Evolutionary conservation across 768 basidiomycete species (phyloP), one percentile per base, ranked within the genome.

Genomic region (Tulasnella sp.): DNA sequence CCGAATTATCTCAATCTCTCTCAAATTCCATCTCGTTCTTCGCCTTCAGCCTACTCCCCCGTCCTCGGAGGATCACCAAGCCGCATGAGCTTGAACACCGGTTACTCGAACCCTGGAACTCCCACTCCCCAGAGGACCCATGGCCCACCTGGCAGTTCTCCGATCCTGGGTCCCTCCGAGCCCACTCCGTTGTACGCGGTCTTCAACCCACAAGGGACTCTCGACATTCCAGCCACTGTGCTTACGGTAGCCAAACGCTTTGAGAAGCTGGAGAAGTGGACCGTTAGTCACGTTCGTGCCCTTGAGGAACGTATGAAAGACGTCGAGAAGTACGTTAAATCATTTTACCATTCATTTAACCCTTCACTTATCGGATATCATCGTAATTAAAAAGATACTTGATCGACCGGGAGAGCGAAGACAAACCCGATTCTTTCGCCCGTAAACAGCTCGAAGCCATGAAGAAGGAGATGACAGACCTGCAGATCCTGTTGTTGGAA

Each of bases 241-340:
- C 80, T 94, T 29, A 84, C 86, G 12, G 87, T 94, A 52, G 90
- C 91, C 14, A 86, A 85, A 72, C 87, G 92, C 26, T 94, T 94
- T 73, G 92, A 94, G 79, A 94, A 94, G 78, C 84, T 94, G 14
- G 92, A 94, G 78, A 90, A 90, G 75, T 94, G 92, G 92, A 90
- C 92, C 0, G 91, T 94, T 2, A 88, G 90, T 6, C 92, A 94
- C 76, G 91, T 93, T 2, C 88, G 92, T 69, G 92, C 92, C 1
- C 81, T 94, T n/a, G 92, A 94, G 75, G 92, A 94, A 22, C 86
- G 92, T 37, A 94, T 94, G 92, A 87, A 88, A 74, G 92, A 94
- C 72, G 92, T 94, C n/a, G 92, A 94, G 78, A 84, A 88, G 62
- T 94, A 91, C 7, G 75, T 71, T 35, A 59, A 2, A 68, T 65